These are phyloP conservation scores for Chlorella ohadii DNA, from an alignment of 139 green algal genomes.

Conservation along the genomic window DNA sequence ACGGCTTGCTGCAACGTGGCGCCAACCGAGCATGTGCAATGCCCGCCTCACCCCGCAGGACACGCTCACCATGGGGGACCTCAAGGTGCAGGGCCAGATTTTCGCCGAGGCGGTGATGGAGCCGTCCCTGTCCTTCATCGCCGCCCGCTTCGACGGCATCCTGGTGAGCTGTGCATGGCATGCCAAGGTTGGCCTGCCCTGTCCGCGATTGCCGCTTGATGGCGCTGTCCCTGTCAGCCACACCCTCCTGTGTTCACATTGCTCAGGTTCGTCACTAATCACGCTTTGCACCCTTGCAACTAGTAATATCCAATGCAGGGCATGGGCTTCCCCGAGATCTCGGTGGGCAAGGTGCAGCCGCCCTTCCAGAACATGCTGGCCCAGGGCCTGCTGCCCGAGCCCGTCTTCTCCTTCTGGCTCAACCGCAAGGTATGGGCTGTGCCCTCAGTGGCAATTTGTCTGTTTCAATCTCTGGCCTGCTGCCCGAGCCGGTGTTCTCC, in stretches of 20 bases:
- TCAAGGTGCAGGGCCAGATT: slow-evolving; percentile 73
- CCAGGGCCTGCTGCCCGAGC: slow-evolving; percentile 79
- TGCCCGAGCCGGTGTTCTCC: slow-evolving; percentile 83
- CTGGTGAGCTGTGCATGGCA: no score
- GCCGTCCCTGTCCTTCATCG: slow-evolving; percentile 94
- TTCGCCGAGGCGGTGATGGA: slow-evolving; percentile 91
- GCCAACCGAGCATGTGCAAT: no score
- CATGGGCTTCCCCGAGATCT: slow-evolving; percentile 94
- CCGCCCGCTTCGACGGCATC: slow-evolving; percentile 98
- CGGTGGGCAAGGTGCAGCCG: slow-evolving; percentile 80
- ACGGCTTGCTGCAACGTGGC: no score
- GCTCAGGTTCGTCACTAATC: no score
- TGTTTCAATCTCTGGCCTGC: slow-evolving; percentile 34
- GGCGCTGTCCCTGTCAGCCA: no score
- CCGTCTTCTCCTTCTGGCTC: slow-evolving; percentile 98
- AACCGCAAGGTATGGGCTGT: slow-evolving; percentile 83
- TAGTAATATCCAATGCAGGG: no score
- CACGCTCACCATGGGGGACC: slow-evolving; percentile 74
- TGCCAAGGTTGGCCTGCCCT: no score
- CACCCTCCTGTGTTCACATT: no score
- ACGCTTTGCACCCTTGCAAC: no score
- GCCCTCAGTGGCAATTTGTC: slow-evolving; percentile 44
- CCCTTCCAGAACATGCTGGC: slow-evolving; percentile 92
- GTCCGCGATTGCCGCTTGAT: no score
- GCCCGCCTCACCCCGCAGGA: no score